Percentiles rank a stretch among this genome's conserved stretches.
phyloP scores from a whole-genome alignment of 2,329 filamentous ascomycete species.

The Fusarium aywerte region DNA sequence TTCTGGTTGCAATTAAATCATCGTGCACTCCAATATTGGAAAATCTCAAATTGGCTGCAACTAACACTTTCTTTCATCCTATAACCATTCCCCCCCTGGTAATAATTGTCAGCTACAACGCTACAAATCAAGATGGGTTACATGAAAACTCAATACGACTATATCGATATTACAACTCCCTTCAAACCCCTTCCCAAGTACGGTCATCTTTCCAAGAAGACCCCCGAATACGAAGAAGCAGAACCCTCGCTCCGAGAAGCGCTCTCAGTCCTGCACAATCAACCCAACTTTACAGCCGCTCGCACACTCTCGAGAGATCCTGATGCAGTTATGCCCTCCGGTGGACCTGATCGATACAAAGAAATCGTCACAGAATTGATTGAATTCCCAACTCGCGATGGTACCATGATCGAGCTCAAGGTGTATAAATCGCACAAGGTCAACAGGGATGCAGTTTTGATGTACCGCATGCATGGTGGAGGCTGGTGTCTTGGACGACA shows the following conservation, averaged over 20 bases:
- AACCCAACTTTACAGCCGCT: slow-evolving; percentile 9
- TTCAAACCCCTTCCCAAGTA: slow-evolving; percentile 35
- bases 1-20: too few species aligned
- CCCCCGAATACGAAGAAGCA: slow-evolving; percentile 5
- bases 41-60: too few species aligned
- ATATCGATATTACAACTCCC: slow-evolving; percentile 11
- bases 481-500: slow-evolving; percentile 42
- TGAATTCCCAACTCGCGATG: slow-evolving; percentile 32
- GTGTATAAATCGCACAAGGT: slow-evolving; percentile 32
- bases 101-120: not conserved
- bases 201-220: slow-evolving; percentile 33
- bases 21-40: too few species aligned
- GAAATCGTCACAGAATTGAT: slow-evolving; percentile 29
- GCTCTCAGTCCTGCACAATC: not conserved
- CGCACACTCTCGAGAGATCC: slow-evolving; percentile 10
- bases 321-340: slow-evolving; percentile 35
- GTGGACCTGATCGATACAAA: slow-evolving; percentile 30
- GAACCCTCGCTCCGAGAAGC: slow-evolving; percentile 1
- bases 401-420: slow-evolving; percentile 32
- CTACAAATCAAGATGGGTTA: slow-evolving; percentile 17
- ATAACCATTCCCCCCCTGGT: too few species aligned
- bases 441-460: slow-evolving; percentile 24
- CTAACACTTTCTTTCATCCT: too few species aligned
- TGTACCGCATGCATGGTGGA: slow-evolving; percentile 43
- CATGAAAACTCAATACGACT: slow-evolving; percentile 19